Percentiles rank a stretch among this genome's conserved stretches.
phyloP scores from a whole-genome alignment of 148 eudicot species.

The Fagopyrum tataricum region DNA sequence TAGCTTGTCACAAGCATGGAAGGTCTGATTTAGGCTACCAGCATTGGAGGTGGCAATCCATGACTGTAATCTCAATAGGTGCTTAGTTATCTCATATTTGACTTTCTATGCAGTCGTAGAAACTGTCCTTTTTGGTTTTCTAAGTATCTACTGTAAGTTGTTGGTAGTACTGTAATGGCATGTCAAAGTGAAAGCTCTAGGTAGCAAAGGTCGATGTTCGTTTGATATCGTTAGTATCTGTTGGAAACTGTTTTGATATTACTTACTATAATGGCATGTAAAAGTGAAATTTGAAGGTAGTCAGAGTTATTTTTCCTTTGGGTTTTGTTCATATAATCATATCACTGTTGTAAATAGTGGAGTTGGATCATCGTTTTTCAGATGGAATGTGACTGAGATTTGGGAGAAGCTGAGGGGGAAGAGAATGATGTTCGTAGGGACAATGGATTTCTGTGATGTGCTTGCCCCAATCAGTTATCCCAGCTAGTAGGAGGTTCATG shows the following conservation, averaged over 20 bases:
- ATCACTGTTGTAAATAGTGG: neutral
- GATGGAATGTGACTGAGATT: constrained; percentile 80
- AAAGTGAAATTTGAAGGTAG: neutral
- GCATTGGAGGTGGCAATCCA: constrained; percentile 89
- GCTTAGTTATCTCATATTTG: too few relatives aligned
- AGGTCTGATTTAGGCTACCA: constrained; percentile 70
- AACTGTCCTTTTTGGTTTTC: too few relatives aligned
- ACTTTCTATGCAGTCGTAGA: too few relatives aligned
- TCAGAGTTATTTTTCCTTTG: neutral
- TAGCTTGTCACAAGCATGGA: constrained; percentile 96
- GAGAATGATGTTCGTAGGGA: constrained; percentile 89
- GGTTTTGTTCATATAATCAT: neutral
- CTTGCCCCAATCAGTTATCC: constrained; percentile 73
- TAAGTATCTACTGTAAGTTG: too few relatives aligned
- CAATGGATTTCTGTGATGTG: constrained; percentile 98
- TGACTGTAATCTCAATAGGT: constrained; percentile 83
- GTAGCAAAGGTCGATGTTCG: too few relatives aligned
- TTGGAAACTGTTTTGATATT: neutral
- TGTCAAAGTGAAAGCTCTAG: too few relatives aligned
- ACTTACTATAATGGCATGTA: neutral
- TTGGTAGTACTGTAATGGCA: too few relatives aligned
- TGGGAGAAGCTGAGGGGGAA: constrained; percentile 93
- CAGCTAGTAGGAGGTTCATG: constrained; percentile 70
- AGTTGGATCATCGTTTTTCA: constrained; percentile 12
- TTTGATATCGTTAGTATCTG: neutral